phyloP scores from a whole-genome alignment of 192 early-diverging fungal genomes.

The Backusella macrospora region DNA sequence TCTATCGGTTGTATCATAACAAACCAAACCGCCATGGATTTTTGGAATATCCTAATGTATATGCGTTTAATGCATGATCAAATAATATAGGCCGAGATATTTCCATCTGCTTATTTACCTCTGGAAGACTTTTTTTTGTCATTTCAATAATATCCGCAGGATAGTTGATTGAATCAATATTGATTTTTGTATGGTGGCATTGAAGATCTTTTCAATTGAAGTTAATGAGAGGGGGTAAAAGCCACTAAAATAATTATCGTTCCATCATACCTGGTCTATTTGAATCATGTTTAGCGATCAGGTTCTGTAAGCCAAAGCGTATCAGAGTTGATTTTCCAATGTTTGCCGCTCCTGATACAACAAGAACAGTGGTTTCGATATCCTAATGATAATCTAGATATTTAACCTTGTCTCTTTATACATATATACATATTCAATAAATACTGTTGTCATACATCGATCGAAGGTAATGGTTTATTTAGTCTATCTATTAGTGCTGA shows the following conservation, averaged over 20 bases:
- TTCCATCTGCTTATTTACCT: slow-evolving; percentile 12
- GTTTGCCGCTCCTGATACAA: slow-evolving; percentile 32
- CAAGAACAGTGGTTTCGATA: slow-evolving; percentile 17
- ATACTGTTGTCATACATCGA: not conserved
- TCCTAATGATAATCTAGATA: not conserved
- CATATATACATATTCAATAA: not conserved
- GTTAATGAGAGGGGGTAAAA: too few relatives aligned
- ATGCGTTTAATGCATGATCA: slow-evolving; percentile 6
- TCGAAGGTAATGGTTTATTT: slow-evolving; percentile 18
- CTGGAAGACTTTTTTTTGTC: slow-evolving; percentile 7
- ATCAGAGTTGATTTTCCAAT: slow-evolving; percentile 35
- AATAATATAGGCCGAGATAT: not conserved
- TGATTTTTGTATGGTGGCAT: slow-evolving; percentile 19
- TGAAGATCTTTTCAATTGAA: slow-evolving; percentile 5
- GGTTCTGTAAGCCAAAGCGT: slow-evolving; percentile 23
- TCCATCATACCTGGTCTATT: slow-evolving; percentile 17
- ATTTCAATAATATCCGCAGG: slow-evolving; percentile 18
- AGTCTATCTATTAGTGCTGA: not conserved
- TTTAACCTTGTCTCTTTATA: not conserved
- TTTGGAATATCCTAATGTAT: slow-evolving; percentile 5
- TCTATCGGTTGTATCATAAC: slow-evolving; percentile 29
- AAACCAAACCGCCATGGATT: slow-evolving; percentile 36
- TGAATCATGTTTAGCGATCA: slow-evolving; percentile 18
- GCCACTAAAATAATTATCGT: not conserved
- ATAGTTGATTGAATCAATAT: not conserved